Evolutionary conservation across 2,329 filamentous ascomycete species (phyloP).

Genomic region (Sclerotinia nivalis): DNA sequence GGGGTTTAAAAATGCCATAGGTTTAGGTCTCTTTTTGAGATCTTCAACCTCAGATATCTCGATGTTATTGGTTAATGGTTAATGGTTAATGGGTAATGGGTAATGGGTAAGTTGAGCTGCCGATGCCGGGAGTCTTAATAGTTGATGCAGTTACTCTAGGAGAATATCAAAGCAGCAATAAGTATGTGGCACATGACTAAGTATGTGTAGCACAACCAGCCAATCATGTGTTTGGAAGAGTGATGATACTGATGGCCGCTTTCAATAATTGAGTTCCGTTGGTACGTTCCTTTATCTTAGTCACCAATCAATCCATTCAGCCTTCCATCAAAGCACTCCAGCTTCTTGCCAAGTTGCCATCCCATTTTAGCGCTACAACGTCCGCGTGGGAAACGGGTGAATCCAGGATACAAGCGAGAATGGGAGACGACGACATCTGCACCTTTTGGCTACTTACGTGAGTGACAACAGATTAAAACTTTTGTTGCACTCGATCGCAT

Average conservation of each 20-base stretch:
- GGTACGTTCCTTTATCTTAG: background rate
- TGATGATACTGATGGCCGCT: background rate
- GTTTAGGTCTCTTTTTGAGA: background rate
- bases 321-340: background rate
- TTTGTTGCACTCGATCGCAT: no score
- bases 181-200: no score
- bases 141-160: background rate
- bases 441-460: no score
- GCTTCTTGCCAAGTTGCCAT: background rate
- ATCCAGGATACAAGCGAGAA: constrained; percentile 9
- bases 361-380: background rate
- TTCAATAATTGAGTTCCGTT: background rate
- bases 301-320: background rate
- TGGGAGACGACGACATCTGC: background rate
- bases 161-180: background rate
- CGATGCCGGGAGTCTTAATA: background rate
- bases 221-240: background rate
- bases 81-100: background rate
- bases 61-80: background rate
- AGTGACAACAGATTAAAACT: no score
- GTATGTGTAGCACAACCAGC: background rate
- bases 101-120: background rate
- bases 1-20: background rate
- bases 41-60: background rate
- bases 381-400: background rate